Evolutionary conservation across 1,284 basidiomycete genomes (phyloP).

Genomic region (Inonotus obliquus): DNA sequence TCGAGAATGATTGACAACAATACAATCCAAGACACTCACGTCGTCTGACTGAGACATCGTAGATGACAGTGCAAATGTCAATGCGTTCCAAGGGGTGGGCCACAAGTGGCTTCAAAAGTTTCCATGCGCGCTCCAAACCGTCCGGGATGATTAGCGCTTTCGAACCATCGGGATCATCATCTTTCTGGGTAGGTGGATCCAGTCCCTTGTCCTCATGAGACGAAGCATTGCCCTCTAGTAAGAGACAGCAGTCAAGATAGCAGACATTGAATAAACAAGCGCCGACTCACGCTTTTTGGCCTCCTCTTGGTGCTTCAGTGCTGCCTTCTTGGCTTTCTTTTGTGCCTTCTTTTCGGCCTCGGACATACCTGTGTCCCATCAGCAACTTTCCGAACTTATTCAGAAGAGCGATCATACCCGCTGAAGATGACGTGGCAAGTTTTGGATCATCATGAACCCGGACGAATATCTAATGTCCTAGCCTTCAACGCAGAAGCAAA

Average conservation of each 20-base stretch:
- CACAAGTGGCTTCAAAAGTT: constrained; percentile 67
- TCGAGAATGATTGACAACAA: background rate
- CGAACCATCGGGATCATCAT: constrained; percentile 82
- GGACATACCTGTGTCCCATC: constrained; percentile 35
- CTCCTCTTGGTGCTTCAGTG: constrained; percentile 62
- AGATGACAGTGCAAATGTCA: constrained; percentile 72
- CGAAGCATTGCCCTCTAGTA: constrained; percentile 17
- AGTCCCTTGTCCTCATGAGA: constrained; percentile 74
- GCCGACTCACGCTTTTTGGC: constrained; percentile 49
- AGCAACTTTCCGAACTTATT: background rate
- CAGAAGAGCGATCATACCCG: constrained; percentile 24
- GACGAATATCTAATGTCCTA: constrained; percentile 60
- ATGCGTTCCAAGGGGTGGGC: constrained; percentile 48
- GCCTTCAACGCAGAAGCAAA: background rate
- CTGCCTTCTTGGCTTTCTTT: constrained; percentile 88
- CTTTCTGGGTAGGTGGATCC: constrained; percentile 53
- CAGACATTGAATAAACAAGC: constrained; percentile 15
- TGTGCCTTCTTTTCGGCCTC: constrained; percentile 83
- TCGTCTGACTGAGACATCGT: constrained; percentile 78
- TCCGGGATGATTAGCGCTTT: constrained; percentile 63
- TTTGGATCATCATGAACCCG: constrained; percentile 72
- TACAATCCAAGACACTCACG: constrained; percentile 41
- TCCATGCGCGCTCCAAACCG: constrained; percentile 75
- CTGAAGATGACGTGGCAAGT: constrained; percentile 40
- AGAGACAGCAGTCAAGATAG: constrained; percentile 1